These are phyloP conservation scores for Sarcomyxa edulis DNA, from an alignment of 768 basidiomycete species.

Conservation along the genomic window DNA sequence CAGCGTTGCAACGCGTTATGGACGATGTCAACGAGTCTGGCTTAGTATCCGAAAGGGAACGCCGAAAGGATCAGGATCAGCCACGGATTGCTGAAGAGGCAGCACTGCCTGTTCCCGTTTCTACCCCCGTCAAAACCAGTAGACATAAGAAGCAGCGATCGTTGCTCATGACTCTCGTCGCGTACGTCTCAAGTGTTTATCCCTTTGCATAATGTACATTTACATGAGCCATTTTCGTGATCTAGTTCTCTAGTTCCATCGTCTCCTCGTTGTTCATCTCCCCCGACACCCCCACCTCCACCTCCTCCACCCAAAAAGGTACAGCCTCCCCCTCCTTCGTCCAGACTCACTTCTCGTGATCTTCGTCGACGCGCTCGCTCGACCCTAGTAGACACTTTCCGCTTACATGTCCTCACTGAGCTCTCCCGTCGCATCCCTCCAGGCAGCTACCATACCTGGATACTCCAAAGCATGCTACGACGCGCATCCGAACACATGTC, in stretches of 20 bases:
- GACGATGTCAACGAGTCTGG: constrained; percentile 47
- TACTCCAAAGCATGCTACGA: constrained; percentile 48
- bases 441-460: constrained; percentile 49
- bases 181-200: constrained; percentile 30
- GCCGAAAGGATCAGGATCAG: constrained; percentile 22
- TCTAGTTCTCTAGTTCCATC: constrained; percentile 22
- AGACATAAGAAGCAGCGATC: constrained; percentile 71
- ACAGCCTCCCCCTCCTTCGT: constrained; percentile 17
- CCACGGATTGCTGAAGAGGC: constrained; percentile 12
- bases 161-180: constrained; percentile 63
- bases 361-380: constrained; percentile 63
- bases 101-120: constrained; percentile 12
- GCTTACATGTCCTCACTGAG: constrained; percentile 53
- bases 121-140: constrained; percentile 25
- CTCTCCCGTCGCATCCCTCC: constrained; percentile 32
- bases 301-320: constrained; percentile 21
- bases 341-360: constrained; percentile 28
- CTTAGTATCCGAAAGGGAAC: constrained; percentile 31
- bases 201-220: constrained; percentile 12
- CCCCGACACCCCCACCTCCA: constrained; percentile 20
- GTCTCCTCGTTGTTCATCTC: constrained; percentile 24
- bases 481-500: constrained; percentile 37
- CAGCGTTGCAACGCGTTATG: constrained; percentile 45
- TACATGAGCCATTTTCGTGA: too few species aligned
- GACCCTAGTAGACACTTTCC: constrained; percentile 60